Conservation (phyloP, 2,329 filamentous ascomycete species). For the Neopestalotiopsis sp. region DNA sequence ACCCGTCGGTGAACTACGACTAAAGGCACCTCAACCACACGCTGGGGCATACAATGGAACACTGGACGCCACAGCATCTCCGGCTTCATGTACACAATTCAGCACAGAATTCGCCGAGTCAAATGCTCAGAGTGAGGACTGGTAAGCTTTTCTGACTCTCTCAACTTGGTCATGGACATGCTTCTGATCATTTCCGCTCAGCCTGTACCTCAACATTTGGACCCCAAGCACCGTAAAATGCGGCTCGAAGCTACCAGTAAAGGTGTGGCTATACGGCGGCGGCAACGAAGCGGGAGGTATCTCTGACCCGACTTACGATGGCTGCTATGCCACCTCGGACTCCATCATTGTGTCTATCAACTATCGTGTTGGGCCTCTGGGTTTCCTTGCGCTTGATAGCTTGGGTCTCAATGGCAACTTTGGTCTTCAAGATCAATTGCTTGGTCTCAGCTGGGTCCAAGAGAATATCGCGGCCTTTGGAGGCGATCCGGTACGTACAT, state of each 20-base stretch:
- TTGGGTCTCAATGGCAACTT: conserved; percentile 54
- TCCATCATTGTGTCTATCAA: conserved; percentile 35
- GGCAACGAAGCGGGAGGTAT: conserved; percentile 30
- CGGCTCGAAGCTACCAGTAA: conserved; percentile 30
- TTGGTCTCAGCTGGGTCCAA: conserved; percentile 55
- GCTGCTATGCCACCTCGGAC: conserved; percentile 30
- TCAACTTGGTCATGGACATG: background rate
- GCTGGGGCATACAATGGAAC: conserved; percentile 14
- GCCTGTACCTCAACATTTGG: conserved; percentile 30
- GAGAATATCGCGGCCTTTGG: conserved; percentile 50
- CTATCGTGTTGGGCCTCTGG: conserved; percentile 53
- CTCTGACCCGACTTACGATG: conserved; percentile 30
- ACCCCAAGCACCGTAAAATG: conserved; percentile 24
- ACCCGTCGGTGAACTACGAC: conserved; percentile 26
- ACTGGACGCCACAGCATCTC: conserved; percentile 24
- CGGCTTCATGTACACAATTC: conserved; percentile 28
- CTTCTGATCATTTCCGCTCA: conserved; percentile 6
- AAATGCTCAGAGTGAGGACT: conserved; percentile 25
- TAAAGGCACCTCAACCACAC: conserved; percentile 25
- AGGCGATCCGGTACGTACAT: conserved; percentile 43
- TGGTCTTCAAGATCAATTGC: conserved; percentile 54
- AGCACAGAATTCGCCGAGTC: conserved; percentile 22
- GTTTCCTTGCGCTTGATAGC: conserved; percentile 48
- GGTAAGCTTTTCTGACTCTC: conserved; percentile 19
- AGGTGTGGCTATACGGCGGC: conserved; percentile 34